Evolutionary conservation across 257 asterid genomes (phyloP), one percentile per base, ranked within the genome.

Genomic region (Avicennia marina): DNA sequence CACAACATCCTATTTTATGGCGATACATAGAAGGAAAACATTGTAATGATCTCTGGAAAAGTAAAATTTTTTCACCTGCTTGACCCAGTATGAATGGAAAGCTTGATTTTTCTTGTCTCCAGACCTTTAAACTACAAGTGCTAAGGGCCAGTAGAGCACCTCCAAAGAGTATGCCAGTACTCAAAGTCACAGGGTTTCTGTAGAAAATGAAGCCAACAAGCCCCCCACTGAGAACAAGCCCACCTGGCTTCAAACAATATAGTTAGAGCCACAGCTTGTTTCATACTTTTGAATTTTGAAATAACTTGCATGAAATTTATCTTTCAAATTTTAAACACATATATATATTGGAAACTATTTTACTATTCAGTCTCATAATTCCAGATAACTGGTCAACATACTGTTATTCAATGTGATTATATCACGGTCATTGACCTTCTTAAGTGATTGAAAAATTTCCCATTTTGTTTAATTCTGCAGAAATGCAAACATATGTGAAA

Each of bases 101-200:
- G 90, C 98, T 85, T 49, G 96, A 89, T 64, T 91, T 85, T 72
- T 96, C 95, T 78, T 78, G 84, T 54, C 75, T 78, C 96, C 96
- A 91, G 31, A 88, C 80, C 84, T 82, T 88, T 70, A 91, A 67
- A 74, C 98, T 87, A 48, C 75, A 42, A 53, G 78, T 70, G 83
- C 98, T 88, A 44, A 85, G 91, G 56, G 88, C 94, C 62, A 91
- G 74, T 54, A 91, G 64, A 73, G 94, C 80, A 63, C 96, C 89
- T 54, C 98, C 98, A 56, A 71, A 72, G 63, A 88, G 77, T 73
- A 87, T 62, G 11, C 95, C 93, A 3, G 80, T 70, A 62, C 80
- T 57, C 60, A 85, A 74, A 48, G 74, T 76, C 34, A 72, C 75
- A 58, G 69, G 72, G 70, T 76, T 88, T 72, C 80, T 85, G 5